Percentiles rank a stretch among this genome's conserved stretches.
Conservation (phyloP, 106 monocot species). For the Gastrodia elata region DNA sequence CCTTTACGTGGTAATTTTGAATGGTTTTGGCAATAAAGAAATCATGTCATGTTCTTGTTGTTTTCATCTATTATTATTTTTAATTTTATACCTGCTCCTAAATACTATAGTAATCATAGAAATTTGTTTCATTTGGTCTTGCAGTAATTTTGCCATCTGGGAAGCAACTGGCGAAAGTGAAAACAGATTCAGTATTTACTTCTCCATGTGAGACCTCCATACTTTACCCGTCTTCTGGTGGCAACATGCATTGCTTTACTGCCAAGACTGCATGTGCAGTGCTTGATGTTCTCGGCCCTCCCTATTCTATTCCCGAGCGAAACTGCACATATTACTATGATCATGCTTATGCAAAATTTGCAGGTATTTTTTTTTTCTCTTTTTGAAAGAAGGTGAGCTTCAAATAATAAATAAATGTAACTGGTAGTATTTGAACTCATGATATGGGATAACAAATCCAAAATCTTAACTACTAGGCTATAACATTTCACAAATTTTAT, state of each 20-base stretch:
- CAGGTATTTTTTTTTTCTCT: slow-evolving; percentile 27
- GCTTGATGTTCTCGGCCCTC: slow-evolving; percentile 85
- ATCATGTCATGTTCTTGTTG: slow-evolving; percentile 3
- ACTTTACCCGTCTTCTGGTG: slow-evolving; percentile 69
- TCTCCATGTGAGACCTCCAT: slow-evolving; percentile 75
- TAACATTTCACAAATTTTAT: no score
- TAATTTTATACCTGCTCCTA: not conserved
- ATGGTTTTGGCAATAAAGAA: not conserved
- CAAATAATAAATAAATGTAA: not conserved
- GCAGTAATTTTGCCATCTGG: slow-evolving; percentile 16
- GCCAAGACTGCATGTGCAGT: slow-evolving; percentile 68
- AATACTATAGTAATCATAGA: not conserved
- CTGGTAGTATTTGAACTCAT: no score
- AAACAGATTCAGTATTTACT: slow-evolving; percentile 42
- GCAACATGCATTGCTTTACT: slow-evolving; percentile 81
- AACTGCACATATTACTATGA: slow-evolving; percentile 72
- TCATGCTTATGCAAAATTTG: slow-evolving; percentile 25
- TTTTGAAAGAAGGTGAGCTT: no score
- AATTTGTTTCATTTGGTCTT: not conserved
- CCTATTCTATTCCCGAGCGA: slow-evolving; percentile 59
- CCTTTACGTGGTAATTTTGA: slow-evolving; percentile 16
- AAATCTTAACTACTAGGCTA: no score
- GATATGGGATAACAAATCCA: no score
- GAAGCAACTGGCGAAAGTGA: slow-evolving; percentile 44
- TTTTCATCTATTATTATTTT: slow-evolving; percentile 4